Evolutionary conservation across 495 filamentous ascomycete genomes (phyloP), one percentile per base, ranked within the genome.

Genomic region (Articulospora tetracladia): DNA sequence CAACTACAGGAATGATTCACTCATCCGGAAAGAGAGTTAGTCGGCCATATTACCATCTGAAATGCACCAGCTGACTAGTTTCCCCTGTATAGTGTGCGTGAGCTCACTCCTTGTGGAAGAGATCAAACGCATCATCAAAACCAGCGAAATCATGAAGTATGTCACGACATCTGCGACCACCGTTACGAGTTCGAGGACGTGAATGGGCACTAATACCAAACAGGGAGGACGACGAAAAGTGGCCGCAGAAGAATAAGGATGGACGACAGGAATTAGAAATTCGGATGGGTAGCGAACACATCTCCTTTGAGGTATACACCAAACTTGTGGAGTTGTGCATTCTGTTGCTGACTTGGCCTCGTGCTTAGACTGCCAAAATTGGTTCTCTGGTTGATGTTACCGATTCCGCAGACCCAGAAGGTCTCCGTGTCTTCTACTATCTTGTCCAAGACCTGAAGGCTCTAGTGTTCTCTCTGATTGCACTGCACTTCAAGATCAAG

Each of bases 241-340:
- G 95, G 95, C 95, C 95, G 1, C 91, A 93, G 73, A 99, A 98
- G 82, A 98, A 98, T 76, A 98, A 97, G 77, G 95, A 99, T 70
- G 95, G 95, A 44, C 85, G 93, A 54, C 95, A 98, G 68, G 95
- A 99, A 75, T 80, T 99, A 53, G 95, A 99, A 72, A 98, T 99
- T 55, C 82, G 92, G 20, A 66, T 99, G 30, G 95, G 94, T 13
- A 94, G 87, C 66, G 95, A 99, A 48, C 95, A 99, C 70, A 98
- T 98, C 64, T 96, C 92, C 0, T 99, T 99, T 63, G 95, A 99
- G 86, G 92, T 93, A 69, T 53, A 67, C 7, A 15, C 3, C n/a
- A 17, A 3, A 19, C 8, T n/a, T 44, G 7, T 7, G 15, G 15
- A 7, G 22, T 22, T 50, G 27, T 51, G 24, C 25, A 26, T 56